Percentiles rank a stretch among this genome's conserved stretches.
Conservation (phyloP, 2,329 filamentous ascomycete genomes). For the Alternaria gansuensis region DNA sequence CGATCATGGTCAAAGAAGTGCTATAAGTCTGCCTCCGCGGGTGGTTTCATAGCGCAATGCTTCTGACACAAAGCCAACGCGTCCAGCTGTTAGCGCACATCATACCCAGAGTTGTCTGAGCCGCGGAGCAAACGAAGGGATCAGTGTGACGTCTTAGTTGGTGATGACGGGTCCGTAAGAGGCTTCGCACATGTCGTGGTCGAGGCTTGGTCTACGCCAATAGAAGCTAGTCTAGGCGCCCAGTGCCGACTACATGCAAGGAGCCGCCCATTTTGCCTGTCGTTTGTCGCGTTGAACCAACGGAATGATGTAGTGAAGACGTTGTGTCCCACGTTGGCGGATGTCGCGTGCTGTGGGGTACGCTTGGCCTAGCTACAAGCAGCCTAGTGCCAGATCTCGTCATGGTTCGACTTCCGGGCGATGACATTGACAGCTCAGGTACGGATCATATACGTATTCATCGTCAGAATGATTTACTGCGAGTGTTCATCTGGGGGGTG, state of each 20-base stretch:
- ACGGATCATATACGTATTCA: constrained; percentile 3
- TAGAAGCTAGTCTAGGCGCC: not conserved
- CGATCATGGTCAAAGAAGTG: constrained; percentile 19
- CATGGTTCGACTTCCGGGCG: not conserved
- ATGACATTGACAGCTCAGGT: constrained; percentile 13
- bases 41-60: constrained; percentile 6
- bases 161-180: constrained; percentile 7
- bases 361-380: constrained; percentile 9
- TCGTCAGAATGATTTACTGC: constrained; percentile 17
- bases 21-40: constrained; percentile 12
- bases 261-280: not conserved
- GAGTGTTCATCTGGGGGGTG: not conserved
- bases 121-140: constrained; percentile 21
- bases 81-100: constrained; percentile 3
- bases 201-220: constrained; percentile 6
- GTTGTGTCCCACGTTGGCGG: not conserved
- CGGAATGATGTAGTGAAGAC: constrained; percentile 3
- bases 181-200: constrained; percentile 4
- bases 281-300: not conserved
- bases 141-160: constrained; percentile 31
- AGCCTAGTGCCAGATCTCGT: constrained; percentile 16
- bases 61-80: not conserved
- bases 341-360: constrained; percentile 8
- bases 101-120: not conserved
- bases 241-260: not conserved